Percentiles rank a stretch among this genome's conserved stretches.
Evolutionary conservation across 1,139 yeast genomes (phyloP).

Genomic region (Candida sp.): DNA sequence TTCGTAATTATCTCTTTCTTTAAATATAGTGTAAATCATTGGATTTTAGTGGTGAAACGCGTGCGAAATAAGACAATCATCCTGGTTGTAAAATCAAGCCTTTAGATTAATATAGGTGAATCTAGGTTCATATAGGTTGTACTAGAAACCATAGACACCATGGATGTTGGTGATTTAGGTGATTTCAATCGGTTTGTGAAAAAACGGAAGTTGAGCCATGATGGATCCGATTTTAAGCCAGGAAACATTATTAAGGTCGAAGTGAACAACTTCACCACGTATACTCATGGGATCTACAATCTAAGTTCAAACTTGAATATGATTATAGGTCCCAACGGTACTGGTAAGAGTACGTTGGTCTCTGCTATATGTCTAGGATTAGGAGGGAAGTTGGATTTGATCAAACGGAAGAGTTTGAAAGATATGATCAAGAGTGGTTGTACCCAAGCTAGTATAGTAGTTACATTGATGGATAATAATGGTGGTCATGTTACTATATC

Average conservation of each 20-base stretch:
- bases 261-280: constrained; percentile 79
- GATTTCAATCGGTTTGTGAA: background rate
- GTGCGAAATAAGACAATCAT: too few species aligned
- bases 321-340: constrained; percentile 97
- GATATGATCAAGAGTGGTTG: constrained; percentile 81
- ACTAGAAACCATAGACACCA: background rate
- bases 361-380: constrained; percentile 92
- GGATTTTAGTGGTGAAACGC: too few species aligned
- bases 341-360: constrained; percentile 92
- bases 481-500: constrained; percentile 31
- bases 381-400: constrained; percentile 73
- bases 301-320: constrained; percentile 85
- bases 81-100: background rate
- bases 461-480: constrained; percentile 52
- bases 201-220: background rate
- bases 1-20: too few species aligned
- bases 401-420: constrained; percentile 73
- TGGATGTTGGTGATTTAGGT: background rate
- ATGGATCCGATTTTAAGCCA: constrained; percentile 20
- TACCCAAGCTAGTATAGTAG: constrained; percentile 52
- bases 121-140: background rate
- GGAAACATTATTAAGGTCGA: constrained; percentile 72
- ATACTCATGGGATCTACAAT: constrained; percentile 69
- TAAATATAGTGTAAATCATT: background rate
- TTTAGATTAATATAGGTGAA: background rate